A percentile compares a stretch with the other conserved stretches of the same genome.
Conservation (phyloP, 1,284 basidiomycete species). For the Tausonia pullulans region DNA sequence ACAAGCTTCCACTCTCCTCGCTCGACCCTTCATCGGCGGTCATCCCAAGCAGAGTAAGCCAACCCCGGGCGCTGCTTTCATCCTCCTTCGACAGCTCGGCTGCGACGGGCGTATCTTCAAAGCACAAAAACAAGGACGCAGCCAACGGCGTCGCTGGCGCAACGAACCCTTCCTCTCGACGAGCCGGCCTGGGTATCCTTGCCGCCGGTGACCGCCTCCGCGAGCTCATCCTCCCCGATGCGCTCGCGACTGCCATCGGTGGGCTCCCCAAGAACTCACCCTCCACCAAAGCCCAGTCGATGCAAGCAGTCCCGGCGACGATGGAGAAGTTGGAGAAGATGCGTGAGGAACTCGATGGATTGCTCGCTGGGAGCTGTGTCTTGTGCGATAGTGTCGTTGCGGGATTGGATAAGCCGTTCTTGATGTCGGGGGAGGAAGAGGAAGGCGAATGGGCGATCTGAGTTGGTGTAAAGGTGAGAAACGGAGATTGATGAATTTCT, state of each 20-base stretch:
- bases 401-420: constrained; percentile 75
- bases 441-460: constrained; percentile 63
- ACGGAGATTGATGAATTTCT: too few relatives aligned
- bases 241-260: constrained; percentile 62
- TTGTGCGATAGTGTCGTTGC: constrained; percentile 75
- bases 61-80: background rate
- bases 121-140: constrained; percentile 63
- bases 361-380: constrained; percentile 76
- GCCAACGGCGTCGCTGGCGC: too few relatives aligned
- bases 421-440: constrained; percentile 66
- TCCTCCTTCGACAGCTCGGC: constrained; percentile 30
- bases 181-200: too few relatives aligned
- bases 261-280: constrained; percentile 37
- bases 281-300: constrained; percentile 21
- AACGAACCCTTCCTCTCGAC: too few relatives aligned
- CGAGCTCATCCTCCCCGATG: constrained; percentile 84
- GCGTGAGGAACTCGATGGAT: constrained; percentile 69
- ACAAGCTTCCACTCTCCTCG: background rate
- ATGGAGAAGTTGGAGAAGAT: constrained; percentile 51
- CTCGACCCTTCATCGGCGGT: background rate
- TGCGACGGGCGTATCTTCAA: constrained; percentile 41
- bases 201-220: constrained; percentile 79
- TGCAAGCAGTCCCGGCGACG: constrained; percentile 32
- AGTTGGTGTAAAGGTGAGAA: background rate
- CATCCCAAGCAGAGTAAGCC: background rate